Percentiles rank a stretch among this genome's conserved stretches.
phyloP scores from a whole-genome alignment of 768 basidiomycete genomes.

The Tylopilus balloui region DNA sequence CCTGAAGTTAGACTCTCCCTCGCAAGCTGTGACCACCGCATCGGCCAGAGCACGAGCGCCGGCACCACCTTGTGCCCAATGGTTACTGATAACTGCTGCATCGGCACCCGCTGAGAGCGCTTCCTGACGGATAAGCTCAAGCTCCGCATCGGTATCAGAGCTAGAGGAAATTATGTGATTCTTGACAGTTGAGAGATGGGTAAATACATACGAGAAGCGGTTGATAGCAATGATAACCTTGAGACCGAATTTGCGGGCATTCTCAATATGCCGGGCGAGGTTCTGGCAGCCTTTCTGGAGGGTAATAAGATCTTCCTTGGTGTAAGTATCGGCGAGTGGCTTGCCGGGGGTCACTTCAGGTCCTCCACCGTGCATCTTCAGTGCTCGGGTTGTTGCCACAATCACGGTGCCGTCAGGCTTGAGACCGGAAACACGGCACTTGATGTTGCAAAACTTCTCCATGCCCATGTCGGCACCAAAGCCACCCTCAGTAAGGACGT shows the following conservation, averaged over 20 bases:
- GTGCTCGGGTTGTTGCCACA: constrained; percentile 93
- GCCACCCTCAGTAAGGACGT: constrained; percentile 96
- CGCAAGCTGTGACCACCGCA: constrained; percentile 84
- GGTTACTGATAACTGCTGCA: constrained; percentile 91
- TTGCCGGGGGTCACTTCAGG: constrained; percentile 97
- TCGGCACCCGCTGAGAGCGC: constrained; percentile 86
- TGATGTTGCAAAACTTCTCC: constrained; percentile 99
- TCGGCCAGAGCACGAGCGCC: constrained; percentile 89
- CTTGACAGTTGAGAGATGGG: neutral
- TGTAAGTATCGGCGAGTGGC: constrained; percentile 88
- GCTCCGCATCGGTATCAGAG: constrained; percentile 85
- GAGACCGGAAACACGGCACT: constrained; percentile 90
- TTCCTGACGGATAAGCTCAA: constrained; percentile 76
- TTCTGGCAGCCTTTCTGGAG: constrained; percentile 93
- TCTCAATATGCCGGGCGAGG: constrained; percentile 88
- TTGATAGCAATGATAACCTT: constrained; percentile 97
- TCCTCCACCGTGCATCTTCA: constrained; percentile 99
- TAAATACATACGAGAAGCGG: constrained; percentile 74
- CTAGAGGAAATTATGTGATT: constrained; percentile 35
- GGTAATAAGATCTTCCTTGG: constrained; percentile 85
- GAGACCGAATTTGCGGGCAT: constrained; percentile 91
- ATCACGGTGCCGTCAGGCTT: constrained; percentile 92
- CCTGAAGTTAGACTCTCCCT: constrained; percentile 78
- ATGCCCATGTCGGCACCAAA: constrained; percentile 99
- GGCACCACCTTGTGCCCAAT: constrained; percentile 95